phyloP scores from a whole-genome alignment of 306 rosid species.

The Trifolium pratense region DNA sequence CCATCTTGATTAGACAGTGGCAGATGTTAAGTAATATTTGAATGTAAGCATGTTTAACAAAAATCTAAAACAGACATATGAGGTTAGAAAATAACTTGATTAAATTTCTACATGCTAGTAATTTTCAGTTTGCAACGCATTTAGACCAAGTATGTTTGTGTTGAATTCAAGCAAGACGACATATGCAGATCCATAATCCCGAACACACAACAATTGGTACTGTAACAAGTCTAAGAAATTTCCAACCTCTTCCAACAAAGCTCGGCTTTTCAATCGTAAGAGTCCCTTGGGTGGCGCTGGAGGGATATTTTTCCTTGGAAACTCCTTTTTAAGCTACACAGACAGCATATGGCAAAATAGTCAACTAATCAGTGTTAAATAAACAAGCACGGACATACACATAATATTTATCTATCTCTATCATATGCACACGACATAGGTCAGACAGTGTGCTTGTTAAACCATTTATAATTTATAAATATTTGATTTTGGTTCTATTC shows the following conservation, averaged over 20 bases:
- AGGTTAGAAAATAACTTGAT: constrained; percentile 12
- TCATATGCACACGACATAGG: neutral
- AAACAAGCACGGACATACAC: constrained; percentile 28
- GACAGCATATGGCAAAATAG: constrained; percentile 36
- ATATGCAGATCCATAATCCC: constrained; percentile 35
- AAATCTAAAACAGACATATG: constrained; percentile 21
- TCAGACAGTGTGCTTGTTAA: constrained; percentile 2
- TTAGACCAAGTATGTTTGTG: constrained; percentile 7
- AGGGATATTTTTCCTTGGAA: constrained; percentile 82
- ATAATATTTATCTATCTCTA: constrained; percentile 27
- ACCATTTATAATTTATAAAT: constrained; percentile 17
- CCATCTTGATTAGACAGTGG: constrained; percentile 29
- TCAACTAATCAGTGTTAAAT: constrained; percentile 37
- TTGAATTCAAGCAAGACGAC: constrained; percentile 37
- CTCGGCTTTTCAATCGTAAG: constrained; percentile 80
- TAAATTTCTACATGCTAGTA: constrained; percentile 25
- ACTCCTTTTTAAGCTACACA: constrained; percentile 76
- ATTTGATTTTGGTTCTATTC: constrained; percentile 8
- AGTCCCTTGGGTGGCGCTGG: constrained; percentile 96
- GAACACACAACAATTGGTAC: constrained; percentile 30
- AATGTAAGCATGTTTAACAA: constrained; percentile 26
- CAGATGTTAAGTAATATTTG: constrained; percentile 15
- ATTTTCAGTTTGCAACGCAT: constrained; percentile 6
- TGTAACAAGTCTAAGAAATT: constrained; percentile 39
- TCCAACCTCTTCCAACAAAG: constrained; percentile 90